Conservation (phyloP, 805 yeast species). For the Candida schatavii region DNA sequence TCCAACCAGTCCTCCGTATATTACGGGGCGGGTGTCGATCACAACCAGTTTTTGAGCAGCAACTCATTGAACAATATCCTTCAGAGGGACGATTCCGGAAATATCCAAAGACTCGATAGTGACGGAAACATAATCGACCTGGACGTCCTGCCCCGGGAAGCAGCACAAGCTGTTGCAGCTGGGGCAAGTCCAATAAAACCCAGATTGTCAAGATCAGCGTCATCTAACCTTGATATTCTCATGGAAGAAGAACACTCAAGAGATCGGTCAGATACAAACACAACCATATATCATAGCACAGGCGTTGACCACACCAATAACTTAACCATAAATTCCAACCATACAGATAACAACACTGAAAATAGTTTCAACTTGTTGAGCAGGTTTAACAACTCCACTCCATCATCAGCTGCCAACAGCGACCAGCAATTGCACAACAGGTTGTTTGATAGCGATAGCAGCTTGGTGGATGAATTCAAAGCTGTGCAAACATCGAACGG, state of each 20-base stretch:
- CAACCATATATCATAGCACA: slow-evolving; percentile 14
- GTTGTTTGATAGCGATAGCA: slow-evolving; percentile 12
- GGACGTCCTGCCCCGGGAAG: slow-evolving; percentile 2
- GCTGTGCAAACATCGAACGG: slow-evolving; percentile 27
- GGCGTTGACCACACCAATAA: neutral
- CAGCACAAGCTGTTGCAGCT: slow-evolving; percentile 1
- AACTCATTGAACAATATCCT: slow-evolving; percentile 23
- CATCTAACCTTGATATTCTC: slow-evolving; percentile 26
- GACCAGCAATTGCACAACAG: slow-evolving; percentile 11
- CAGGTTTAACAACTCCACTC: slow-evolving; percentile 16
- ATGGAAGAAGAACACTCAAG: slow-evolving; percentile 32
- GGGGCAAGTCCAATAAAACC: slow-evolving; percentile 2
- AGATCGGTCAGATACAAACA: slow-evolving; percentile 13
- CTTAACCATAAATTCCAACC: neutral
- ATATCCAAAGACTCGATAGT: slow-evolving; percentile 44
- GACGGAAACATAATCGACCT: slow-evolving; percentile 40
- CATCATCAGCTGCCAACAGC: slow-evolving; percentile 15
- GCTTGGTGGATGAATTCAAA: slow-evolving; percentile 27
- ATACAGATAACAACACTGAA: slow-evolving; percentile 6
- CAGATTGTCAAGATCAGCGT: slow-evolving; percentile 20
- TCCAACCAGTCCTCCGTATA: slow-evolving; percentile 24
- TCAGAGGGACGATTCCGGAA: slow-evolving; percentile 28
- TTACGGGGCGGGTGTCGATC: slow-evolving; percentile 10
- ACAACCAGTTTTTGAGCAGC: slow-evolving; percentile 19
- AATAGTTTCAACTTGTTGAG: slow-evolving; percentile 17